Base-by-base conservation (phyloP, 2,329 filamentous ascomycete species). In the Lithohypha guttulata region DNA sequence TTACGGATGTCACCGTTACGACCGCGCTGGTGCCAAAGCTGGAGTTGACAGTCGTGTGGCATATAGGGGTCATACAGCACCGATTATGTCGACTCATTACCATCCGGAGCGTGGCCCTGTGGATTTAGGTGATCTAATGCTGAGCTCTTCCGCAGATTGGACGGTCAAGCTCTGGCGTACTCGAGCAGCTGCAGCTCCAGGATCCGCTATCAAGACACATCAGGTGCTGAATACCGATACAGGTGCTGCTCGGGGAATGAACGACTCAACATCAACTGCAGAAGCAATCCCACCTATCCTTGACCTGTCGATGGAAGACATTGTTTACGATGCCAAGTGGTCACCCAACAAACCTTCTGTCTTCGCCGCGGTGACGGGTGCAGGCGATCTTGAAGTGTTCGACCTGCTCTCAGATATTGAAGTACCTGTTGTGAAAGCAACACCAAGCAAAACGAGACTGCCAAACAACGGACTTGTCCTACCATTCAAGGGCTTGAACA, bases 161-260 rank as follows among this genome's bases (percentile, higher is more conserved):
- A 93, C 81, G 51, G 86, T 95, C 51, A 95, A 93, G 64, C 69
- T 98, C 11, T 98, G 91, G 91, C 91, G 91, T 60, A 82, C 93
- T 10, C 81, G 86, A 29, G 62, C 55, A 27, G 61, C 57, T 50
- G 67, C 50, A 8, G 26, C 23, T 15, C 26, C 34, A 6, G 26
- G 23, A 10, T 19, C 34, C 15, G 7, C 17, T 21, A n/a, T 23
- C 4, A 28, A 28, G 18, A 61, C 59, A 2, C 62, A 60, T 29
- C 52, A 55, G 2, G 61, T 67, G 10, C 63, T 63, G 9, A 55
- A 62, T 10, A 61, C 68, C 10, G 46, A 45, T 19, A 42, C 43
- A n/a, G 43, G 45, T 15, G 13, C 25, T 2, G 9, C 21, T 2
- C 55, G 54, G 3, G 44, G 39, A 22, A 43, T 43, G 39, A 11